phyloP scores from a whole-genome alignment of 2,329 filamentous ascomycete species.

The Xylariaceae sp. region DNA sequence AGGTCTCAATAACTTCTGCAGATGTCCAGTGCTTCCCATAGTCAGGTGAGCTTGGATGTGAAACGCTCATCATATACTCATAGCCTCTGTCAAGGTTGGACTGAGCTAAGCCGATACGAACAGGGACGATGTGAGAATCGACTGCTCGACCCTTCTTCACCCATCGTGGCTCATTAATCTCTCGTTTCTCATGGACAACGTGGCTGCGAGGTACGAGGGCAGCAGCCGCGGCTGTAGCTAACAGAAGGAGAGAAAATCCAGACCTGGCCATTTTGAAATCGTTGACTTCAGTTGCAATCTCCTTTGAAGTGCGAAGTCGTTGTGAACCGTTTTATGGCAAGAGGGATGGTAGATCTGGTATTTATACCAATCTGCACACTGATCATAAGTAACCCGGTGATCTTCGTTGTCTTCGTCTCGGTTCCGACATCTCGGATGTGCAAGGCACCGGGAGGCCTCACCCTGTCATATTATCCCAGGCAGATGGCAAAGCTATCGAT shows the following conservation, averaged over 20 bases:
- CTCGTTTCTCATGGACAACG: not conserved
- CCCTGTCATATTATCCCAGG: no score
- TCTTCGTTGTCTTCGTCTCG: no score
- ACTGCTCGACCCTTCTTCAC: not conserved
- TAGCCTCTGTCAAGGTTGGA: not conserved
- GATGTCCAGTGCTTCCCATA: constrained; percentile 1
- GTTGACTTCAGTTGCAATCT: no score
- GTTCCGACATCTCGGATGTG: no score
- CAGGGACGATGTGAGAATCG: not conserved
- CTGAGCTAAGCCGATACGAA: not conserved
- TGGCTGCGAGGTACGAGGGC: not conserved
- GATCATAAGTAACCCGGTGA: no score
- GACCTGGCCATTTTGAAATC: constrained; percentile 7
- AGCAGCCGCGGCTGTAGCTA: not conserved
- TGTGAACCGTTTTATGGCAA: no score
- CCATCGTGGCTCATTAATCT: not conserved
- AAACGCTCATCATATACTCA: not conserved
- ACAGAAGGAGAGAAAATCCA: not conserved
- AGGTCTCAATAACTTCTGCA: not conserved
- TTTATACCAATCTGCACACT: no score
- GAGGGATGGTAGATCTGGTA: no score
- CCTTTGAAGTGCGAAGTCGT: no score
- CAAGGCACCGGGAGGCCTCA: no score
- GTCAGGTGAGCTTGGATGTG: not conserved
- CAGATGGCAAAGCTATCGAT: no score